phyloP scores from a whole-genome alignment of 495 filamentous ascomycete genomes.

The Eremomyces bilateralis region DNA sequence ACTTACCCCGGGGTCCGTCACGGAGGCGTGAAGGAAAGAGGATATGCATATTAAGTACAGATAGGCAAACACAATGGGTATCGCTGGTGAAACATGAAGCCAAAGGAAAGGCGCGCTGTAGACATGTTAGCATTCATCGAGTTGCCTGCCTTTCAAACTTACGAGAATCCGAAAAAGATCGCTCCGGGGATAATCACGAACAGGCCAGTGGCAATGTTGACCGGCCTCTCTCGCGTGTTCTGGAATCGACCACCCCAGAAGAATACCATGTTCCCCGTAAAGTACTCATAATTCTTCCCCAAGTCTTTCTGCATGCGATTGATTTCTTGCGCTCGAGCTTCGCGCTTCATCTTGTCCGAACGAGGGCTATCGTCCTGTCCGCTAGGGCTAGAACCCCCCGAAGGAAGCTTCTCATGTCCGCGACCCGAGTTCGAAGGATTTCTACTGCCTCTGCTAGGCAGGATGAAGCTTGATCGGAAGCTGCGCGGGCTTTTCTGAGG shows the following conservation, averaged over 20 bases:
- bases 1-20: conserved; percentile 79
- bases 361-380: conserved; percentile 19
- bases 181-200: conserved; percentile 52
- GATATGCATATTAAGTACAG: conserved; percentile 74
- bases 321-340: too few species aligned
- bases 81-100: conserved; percentile 73
- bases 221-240: conserved; percentile 72
- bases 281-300: conserved; percentile 74
- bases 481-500: conserved; percentile 48
- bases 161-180: conserved; percentile 73
- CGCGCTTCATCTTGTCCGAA: conserved; percentile 20
- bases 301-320: too few species aligned
- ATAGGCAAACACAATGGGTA: conserved; percentile 82
- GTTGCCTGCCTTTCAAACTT: conserved; percentile 13
- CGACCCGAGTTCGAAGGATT: background rate
- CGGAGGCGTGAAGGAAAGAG: conserved; percentile 80
- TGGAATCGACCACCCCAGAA: conserved; percentile 67
- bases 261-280: conserved; percentile 78
- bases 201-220: conserved; percentile 73
- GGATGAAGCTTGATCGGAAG: conserved; percentile 45
- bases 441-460: conserved; percentile 27
- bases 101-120: conserved; percentile 65
- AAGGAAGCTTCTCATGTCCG: conserved; percentile 56
- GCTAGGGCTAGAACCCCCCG: conserved; percentile 51
- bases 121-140: conserved; percentile 5